Evolutionary conservation across 768 basidiomycete species (phyloP).

Genomic region (Exsudoporus frostii): DNA sequence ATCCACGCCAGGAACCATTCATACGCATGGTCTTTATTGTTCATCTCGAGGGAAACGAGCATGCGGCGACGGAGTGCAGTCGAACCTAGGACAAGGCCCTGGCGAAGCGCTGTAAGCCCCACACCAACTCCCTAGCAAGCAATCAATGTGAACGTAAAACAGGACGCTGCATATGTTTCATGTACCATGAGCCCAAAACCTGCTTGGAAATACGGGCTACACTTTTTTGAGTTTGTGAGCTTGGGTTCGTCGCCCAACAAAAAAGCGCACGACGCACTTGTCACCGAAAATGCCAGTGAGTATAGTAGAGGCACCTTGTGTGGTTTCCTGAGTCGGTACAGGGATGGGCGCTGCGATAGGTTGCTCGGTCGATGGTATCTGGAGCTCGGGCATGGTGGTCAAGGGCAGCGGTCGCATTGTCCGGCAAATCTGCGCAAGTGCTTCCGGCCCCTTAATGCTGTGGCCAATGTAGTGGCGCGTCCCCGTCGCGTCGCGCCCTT

Average conservation of each 20-base stretch:
- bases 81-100: constrained; percentile 64
- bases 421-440: neutral
- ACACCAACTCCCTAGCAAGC: constrained; percentile 82
- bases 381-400: constrained; percentile 8
- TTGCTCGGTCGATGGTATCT: neutral
- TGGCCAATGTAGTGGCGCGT: constrained; percentile 27
- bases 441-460: neutral
- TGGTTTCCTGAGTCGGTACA: constrained; percentile 5
- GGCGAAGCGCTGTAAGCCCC: constrained; percentile 70
- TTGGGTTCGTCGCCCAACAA: neutral
- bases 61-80: constrained; percentile 81
- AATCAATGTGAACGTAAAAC: neutral
- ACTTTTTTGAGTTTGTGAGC: constrained; percentile 35
- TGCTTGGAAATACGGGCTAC: constrained; percentile 95
- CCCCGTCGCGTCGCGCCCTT: constrained; percentile 20
- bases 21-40: constrained; percentile 91
- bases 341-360: neutral
- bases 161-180: neutral
- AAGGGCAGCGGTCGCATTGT: neutral
- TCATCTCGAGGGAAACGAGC: constrained; percentile 93
- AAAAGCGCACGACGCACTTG: constrained; percentile 54
- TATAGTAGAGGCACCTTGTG: constrained; percentile 31
- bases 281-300: constrained; percentile 47
- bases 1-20: constrained; percentile 98
- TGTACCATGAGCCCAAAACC: constrained; percentile 96